phyloP scores from a whole-genome alignment of 2,329 filamentous ascomycete species.

The Paraconiothyrium brasiliense region DNA sequence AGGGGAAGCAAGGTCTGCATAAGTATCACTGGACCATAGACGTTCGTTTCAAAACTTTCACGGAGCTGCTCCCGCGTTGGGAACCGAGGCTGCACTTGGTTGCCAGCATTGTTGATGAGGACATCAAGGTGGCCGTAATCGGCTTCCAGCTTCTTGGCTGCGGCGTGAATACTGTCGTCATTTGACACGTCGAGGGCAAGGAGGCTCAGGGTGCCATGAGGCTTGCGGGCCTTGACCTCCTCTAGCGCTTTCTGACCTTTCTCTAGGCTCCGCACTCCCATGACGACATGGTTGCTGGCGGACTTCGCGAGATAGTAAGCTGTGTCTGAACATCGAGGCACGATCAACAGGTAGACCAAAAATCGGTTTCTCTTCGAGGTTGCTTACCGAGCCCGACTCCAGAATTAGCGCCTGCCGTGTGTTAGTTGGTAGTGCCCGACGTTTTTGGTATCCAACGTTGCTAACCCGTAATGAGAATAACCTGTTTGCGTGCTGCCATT shows the following conservation, averaged over 20 bases:
- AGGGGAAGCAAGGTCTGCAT: conserved; percentile 46
- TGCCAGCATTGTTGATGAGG: conserved; percentile 85
- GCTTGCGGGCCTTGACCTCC: conserved; percentile 38
- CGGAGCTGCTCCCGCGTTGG: conserved; percentile 31
- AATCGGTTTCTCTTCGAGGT: neutral
- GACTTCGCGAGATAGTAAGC: conserved; percentile 39
- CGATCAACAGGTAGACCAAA: neutral
- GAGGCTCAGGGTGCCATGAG: conserved; percentile 41
- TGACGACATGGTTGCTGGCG: conserved; percentile 47
- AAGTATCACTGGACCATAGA: conserved; percentile 46
- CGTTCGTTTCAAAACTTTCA: conserved; percentile 48
- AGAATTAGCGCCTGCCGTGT: conserved; percentile 40
- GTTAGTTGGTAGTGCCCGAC: conserved; percentile 12
- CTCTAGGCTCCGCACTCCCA: conserved; percentile 42
- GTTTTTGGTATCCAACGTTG: neutral
- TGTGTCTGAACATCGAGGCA: conserved; percentile 29
- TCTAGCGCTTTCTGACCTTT: conserved; percentile 45
- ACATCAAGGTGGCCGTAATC: conserved; percentile 70
- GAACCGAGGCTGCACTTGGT: conserved; percentile 40
- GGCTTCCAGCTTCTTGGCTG: conserved; percentile 41
- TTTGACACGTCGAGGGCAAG: conserved; percentile 50
- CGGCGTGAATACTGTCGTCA: conserved; percentile 46
- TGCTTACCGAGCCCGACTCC: conserved; percentile 5
- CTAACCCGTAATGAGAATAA: conserved; percentile 43
- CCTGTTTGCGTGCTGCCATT: conserved; percentile 30